Evolutionary conservation across 2,329 filamentous ascomycete genomes (phyloP), one percentile per base, ranked within the genome.

Genomic region (Rutstroemia sydowiana): DNA sequence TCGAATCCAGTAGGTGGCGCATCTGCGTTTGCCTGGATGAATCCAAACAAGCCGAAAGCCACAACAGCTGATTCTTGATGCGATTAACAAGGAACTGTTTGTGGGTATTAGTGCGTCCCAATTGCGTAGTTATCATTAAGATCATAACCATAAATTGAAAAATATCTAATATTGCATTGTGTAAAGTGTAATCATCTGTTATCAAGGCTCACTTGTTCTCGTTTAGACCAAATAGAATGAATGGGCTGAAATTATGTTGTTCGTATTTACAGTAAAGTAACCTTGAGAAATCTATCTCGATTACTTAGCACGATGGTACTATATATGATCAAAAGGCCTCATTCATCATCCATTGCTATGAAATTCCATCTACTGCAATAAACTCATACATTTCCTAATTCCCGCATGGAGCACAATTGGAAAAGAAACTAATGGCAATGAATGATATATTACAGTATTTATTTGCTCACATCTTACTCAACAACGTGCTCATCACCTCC

Each of bases 1-100:
- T 75, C 81, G 30, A 97, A 97, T 64, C 92, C 93, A 0, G 80
- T 95, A 16, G 92, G 92, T 8, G 88, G 88, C n/a, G 92, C 87
- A 13, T 93, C 88, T 53, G 92, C 92, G 2, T 97, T 97, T 71
- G 85, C 87, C 11, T 97, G 91, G 91, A 84, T 96, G 74, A 92
- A 87, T 44, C 70, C 75, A 11, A 50, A 50, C 10, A 63, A 63
- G 41, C 48, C 59, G 5, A 62, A 61, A 23, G 52, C 56, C 5
- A 48, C 59, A 23, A 30, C 53, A 10, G 32, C 48, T 6, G 48
- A 51, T 30, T 51, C 42, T 20, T 51, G 41, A 46, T 45, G 13
- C 16, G 41, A 10, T 31, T 4, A n/a, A 32, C 26, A 40, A 11
- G 36, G 28, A 41, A 8, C 26, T 32, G n/a, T 48, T 47, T 14